Percentiles rank a stretch among this genome's conserved stretches.
Evolutionary conservation across 306 rosid genomes (phyloP).

Genomic region (Cicer chorassanicum): DNA sequence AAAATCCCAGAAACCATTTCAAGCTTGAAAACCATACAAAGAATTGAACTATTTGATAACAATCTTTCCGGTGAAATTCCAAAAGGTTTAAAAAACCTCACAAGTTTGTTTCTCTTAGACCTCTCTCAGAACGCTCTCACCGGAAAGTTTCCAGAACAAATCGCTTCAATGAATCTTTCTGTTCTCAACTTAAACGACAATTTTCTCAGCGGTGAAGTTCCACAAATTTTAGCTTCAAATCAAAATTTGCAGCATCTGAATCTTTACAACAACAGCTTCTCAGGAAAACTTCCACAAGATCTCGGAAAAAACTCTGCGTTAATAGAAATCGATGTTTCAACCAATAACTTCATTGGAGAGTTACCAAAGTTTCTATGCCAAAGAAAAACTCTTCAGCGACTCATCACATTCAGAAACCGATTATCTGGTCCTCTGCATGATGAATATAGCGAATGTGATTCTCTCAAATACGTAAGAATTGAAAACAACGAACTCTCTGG

Average conservation of each 20-base stretch:
- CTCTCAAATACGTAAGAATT: constrained; percentile 65
- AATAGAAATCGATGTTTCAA: constrained; percentile 67
- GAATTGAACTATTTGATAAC: constrained; percentile 58
- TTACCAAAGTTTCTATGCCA: constrained; percentile 66
- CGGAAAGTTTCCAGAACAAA: constrained; percentile 55
- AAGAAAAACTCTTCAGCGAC: constrained; percentile 51
- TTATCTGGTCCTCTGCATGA: constrained; percentile 64
- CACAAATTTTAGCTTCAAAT: constrained; percentile 56
- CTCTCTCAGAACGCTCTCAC: constrained; percentile 74
- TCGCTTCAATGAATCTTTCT: constrained; percentile 52
- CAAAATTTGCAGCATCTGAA: constrained; percentile 50
- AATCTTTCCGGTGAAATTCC: constrained; percentile 72
- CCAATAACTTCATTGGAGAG: constrained; percentile 64
- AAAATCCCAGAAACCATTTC: constrained; percentile 65
- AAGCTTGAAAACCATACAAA: constrained; percentile 46
- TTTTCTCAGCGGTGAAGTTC: constrained; percentile 67
- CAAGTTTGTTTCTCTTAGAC: constrained; percentile 53
- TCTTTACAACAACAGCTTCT: constrained; percentile 81
- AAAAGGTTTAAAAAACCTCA: constrained; percentile 61
- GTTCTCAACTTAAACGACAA: constrained; percentile 68
- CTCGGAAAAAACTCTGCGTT: constrained; percentile 63
- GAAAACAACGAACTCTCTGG: constrained; percentile 66
- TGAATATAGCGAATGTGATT: constrained; percentile 53
- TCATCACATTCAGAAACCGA: constrained; percentile 58
- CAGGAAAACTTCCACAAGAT: constrained; percentile 59